Conservation (phyloP, 495 filamentous ascomycete genomes). For the Penicillium paradoxum region DNA sequence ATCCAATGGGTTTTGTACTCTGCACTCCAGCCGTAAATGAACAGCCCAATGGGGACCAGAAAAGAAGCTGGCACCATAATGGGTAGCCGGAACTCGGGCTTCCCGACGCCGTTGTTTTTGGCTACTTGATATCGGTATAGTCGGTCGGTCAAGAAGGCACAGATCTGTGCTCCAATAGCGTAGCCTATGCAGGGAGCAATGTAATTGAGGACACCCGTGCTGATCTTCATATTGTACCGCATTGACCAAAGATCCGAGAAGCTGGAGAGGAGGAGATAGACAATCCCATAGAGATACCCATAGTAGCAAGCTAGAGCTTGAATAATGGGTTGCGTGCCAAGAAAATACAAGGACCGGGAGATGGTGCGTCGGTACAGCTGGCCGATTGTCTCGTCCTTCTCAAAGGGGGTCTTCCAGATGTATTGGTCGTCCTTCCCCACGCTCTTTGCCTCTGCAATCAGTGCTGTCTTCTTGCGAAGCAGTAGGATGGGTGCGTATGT, state of each 20-base stretch:
- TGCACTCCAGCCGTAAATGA: conserved; percentile 60
- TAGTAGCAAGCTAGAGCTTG: conserved; percentile 48
- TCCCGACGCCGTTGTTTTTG: conserved; percentile 7
- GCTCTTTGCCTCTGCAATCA: conserved; percentile 29
- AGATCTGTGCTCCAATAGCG: conserved; percentile 51
- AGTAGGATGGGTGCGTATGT: conserved; percentile 57
- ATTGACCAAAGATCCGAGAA: conserved; percentile 41
- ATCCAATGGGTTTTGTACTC: conserved; percentile 57
- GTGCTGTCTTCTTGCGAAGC: conserved; percentile 41
- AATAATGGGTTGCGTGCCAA: conserved; percentile 48
- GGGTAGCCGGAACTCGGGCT: conserved; percentile 57
- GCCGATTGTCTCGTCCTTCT: background rate
- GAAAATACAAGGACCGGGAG: conserved; percentile 39
- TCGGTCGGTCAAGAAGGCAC: conserved; percentile 25
- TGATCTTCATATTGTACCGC: conserved; percentile 47
- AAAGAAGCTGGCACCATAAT: conserved; percentile 52
- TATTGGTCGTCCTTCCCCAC: background rate
- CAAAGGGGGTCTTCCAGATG: conserved; percentile 2
- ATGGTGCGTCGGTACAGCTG: conserved; percentile 6
- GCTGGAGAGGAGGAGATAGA: conserved; percentile 57
- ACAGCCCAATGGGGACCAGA: conserved; percentile 52
- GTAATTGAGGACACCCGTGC: conserved; percentile 55
- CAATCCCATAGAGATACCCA: conserved; percentile 57
- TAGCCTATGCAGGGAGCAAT: conserved; percentile 56
- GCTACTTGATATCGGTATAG: conserved; percentile 5